These are phyloP conservation scores for Paratinospora sagittata DNA, from an alignment of 164 flowering plant species.

Conservation along the genomic window DNA sequence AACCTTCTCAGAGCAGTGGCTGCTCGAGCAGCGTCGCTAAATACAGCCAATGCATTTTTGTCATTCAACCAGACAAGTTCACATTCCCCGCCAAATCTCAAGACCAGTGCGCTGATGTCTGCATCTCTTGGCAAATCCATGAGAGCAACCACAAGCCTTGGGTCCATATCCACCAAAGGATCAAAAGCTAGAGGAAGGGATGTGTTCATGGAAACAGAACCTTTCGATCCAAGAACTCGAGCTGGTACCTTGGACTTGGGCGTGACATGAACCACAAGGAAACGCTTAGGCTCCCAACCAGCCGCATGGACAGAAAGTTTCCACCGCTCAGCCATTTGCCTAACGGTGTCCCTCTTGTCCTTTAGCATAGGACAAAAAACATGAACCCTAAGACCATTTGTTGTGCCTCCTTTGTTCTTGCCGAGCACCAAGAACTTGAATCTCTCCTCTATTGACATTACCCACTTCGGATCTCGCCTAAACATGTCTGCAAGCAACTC, in stretches of 20 bases:
- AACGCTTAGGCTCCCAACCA: conserved; percentile 97
- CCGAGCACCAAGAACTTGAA: conserved; percentile 79
- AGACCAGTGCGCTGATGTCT: conserved; percentile 77
- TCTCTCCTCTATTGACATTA: conserved; percentile 80
- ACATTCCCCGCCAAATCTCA: conserved; percentile 98
- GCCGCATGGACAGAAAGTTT: conserved; percentile 71
- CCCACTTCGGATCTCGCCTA: conserved; percentile 96
- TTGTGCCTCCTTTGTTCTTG: conserved; percentile 42
- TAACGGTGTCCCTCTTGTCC: conserved; percentile 88
- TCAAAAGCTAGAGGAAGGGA: conserved; percentile 55
- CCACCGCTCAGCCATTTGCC: conserved; percentile 92
- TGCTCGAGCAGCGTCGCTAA: conserved; percentile 84
- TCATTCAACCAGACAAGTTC: conserved; percentile 95
- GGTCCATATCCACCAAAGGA: conserved; percentile 90
- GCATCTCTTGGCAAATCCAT: conserved; percentile 90
- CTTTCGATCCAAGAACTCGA: conserved; percentile 62
- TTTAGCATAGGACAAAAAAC: conserved; percentile 78
- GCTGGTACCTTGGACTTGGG: conserved; percentile 79
- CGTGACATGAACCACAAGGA: conserved; percentile 71
- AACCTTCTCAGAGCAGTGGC: conserved; percentile 94
- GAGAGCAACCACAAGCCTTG: conserved; percentile 87
- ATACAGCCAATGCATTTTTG: conserved; percentile 88
- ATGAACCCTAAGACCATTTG: conserved; percentile 56
- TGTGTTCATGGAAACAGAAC: conserved; percentile 27
- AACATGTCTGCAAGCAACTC: conserved; percentile 58